These are phyloP conservation scores for Monosporascus sp. DNA, from an alignment of 2,329 filamentous ascomycete species.

Conservation along the genomic window DNA sequence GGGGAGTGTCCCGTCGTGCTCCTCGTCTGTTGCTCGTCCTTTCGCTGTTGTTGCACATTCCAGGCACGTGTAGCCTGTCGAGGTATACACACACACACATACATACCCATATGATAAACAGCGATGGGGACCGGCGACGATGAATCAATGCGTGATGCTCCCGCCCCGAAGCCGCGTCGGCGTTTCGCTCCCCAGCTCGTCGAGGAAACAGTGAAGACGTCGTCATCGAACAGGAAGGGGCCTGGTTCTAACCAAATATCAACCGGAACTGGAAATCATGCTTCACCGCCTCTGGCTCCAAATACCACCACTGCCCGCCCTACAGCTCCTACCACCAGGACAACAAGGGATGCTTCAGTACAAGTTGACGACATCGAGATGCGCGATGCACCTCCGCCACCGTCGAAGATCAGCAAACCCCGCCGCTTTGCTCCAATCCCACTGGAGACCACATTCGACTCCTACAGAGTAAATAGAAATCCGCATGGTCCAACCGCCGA, in stretches of 20 bases:
- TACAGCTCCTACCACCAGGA: conserved; percentile 11
- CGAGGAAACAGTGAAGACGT: conserved; percentile 25
- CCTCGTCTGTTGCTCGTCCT: not conserved
- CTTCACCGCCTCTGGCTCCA: not conserved
- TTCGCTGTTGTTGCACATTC: not conserved
- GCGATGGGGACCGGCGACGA: conserved; percentile 20
- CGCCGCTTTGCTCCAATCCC: conserved; percentile 63
- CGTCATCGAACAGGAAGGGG: conserved; percentile 15
- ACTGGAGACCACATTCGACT: conserved; percentile 65
- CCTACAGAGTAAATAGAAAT: conserved; percentile 42
- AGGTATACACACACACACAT: not conserved
- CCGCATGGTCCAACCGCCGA: conserved; percentile 50
- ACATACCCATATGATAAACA: not conserved
- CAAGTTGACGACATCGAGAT: conserved; percentile 23
- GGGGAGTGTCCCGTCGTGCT: no score
- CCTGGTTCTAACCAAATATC: not conserved
- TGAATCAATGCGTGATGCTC: conserved; percentile 20
- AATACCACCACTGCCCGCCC: conserved; percentile 11
- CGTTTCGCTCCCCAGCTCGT: conserved; percentile 29
- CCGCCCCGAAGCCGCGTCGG: conserved; percentile 22
- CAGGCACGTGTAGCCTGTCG: not conserved
- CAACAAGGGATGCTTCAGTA: conserved; percentile 23
- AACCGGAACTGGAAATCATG: not conserved
- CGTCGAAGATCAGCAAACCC: conserved; percentile 9
- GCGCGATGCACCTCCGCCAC: conserved; percentile 15